Evolutionary conservation across 805 yeast species (phyloP), one percentile per base, ranked within the genome.

Genomic region (Nematodospora valgi): DNA sequence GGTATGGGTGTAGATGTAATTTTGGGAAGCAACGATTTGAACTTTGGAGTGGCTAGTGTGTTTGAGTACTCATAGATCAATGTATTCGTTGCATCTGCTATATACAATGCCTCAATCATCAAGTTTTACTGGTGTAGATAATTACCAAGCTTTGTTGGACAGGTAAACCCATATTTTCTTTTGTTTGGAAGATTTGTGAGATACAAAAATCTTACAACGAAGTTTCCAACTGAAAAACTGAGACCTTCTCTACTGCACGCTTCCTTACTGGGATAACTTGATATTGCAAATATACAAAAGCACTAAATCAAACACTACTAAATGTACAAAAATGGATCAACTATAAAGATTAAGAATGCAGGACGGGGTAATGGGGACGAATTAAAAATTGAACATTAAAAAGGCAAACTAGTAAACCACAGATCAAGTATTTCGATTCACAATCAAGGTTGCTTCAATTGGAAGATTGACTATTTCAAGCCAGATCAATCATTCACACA

Each of bases 41-140:
- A 67, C 11, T 45, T 43, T 5, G 69, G 71, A 6, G 62, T 54
- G 8, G 53, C 44, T 19, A 56, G 49, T 23, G 52, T 51, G 13
- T 50, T 52, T 24, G 60, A 49, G 43, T 59, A 62, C 47, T 67
- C 70, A 43, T 52, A 64, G 32, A 64, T 58, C 32, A 67, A 46
- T 32, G 52, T 51, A 35, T 57, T 52, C 25, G 51, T 54, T 15
- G 49, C 25, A 43, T 66, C 70, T 6, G 71, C 49, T n/a, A 67
- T 61, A 47, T 64, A 67, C n/a, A 67, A 56, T 1, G 67, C 68
- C 37, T 64, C 66, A 39, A 67, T 53, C 72, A 67, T 66, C 23
- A 18, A 28, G n/a, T n/a, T n/a, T n/a, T n/a, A n/a, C n/a, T n/a
- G n/a, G n/a, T n/a, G n/a, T n/a, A n/a, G n/a, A n/a, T n/a, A n/a